A percentile compares a stretch with the other conserved stretches of the same genome.
Evolutionary conservation across 805 yeast species (phyloP).

Genomic region (Candida loeiensis): DNA sequence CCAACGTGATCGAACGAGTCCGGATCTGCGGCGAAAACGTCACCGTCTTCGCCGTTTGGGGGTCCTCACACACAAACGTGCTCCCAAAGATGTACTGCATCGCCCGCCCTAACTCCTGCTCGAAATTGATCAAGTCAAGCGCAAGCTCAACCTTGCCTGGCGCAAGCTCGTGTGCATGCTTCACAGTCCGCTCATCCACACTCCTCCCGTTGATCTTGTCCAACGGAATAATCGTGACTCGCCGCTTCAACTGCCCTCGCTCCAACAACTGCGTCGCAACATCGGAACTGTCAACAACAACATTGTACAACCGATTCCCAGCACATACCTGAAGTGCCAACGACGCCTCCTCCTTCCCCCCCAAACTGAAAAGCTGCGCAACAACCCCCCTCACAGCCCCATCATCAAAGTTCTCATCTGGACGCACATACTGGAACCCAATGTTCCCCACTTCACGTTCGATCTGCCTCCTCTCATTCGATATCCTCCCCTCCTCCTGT

Average conservation of each 20-base stretch:
- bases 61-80: slow-evolving; percentile 83
- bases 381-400: slow-evolving; percentile 80
- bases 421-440: slow-evolving; percentile 70
- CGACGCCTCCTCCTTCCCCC: slow-evolving; percentile 47
- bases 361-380: slow-evolving; percentile 73
- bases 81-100: slow-evolving; percentile 91
- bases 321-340: slow-evolving; percentile 91
- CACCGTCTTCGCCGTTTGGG: slow-evolving; percentile 83
- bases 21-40: slow-evolving; percentile 81
- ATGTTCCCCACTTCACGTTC: slow-evolving; percentile 65
- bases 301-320: slow-evolving; percentile 84
- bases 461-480: slow-evolving; percentile 49
- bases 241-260: slow-evolving; percentile 67
- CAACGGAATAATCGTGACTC: slow-evolving; percentile 90
- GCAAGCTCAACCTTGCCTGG: slow-evolving; percentile 92
- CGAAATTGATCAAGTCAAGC: slow-evolving; percentile 71
- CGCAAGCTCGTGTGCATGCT: slow-evolving; percentile 69
- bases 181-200: slow-evolving; percentile 49
- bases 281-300: slow-evolving; percentile 83
- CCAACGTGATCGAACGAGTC: slow-evolving; percentile 79
- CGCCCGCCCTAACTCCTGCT: slow-evolving; percentile 66
- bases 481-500: slow-evolving; percentile 41
- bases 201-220: slow-evolving; percentile 72
- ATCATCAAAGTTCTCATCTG: slow-evolving; percentile 57
- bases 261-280: slow-evolving; percentile 83